Evolutionary conservation across 1,139 yeast genomes (phyloP), one percentile per base, ranked within the genome.

Genomic region (Pneumocystis oryctolagi): DNA sequence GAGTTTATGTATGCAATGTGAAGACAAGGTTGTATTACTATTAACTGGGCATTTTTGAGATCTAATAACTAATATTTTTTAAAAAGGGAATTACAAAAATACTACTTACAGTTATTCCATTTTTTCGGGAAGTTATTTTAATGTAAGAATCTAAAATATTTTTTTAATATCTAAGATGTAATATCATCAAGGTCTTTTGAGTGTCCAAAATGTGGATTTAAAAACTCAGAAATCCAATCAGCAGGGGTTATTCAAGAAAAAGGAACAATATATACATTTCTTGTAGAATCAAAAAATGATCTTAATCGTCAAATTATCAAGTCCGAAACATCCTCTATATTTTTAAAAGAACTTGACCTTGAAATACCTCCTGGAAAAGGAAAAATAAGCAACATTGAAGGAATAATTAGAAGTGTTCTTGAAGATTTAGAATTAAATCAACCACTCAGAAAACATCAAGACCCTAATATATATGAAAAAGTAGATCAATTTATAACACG

Each of bases 321-420:
- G 76, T 84, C 95, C 42, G 97, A 92, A 72, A 79, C 87, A 40
- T 90, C 96, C 55, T 77, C 84, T n/a, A 86, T 90, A 73, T 83
- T 80, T 71, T 89, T 94, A 71, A 77, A 81, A 18, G 96, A 90
- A 73, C 77, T 94, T 66, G 97, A 89, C 67, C 83, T 92, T 65
- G 98, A 92, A 74, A 90, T 94, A 65, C 98, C 99, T 5, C 89
- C 97, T 53, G 87, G 89, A 74, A 81, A 89, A 69, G 98, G 98
- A 58, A 96, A 90, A 72, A 78, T 92, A 68, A 88, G 96, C 60
- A 90, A 90, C 40, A 84, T 89, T 34, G 98, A 94, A 74, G 98
- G 98, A 40, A 75, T 94, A 59, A 78, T 94, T 64, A 73, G 79
- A 39, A 97, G 89, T 73, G 89, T 89, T 85, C 78, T 85, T 65